Percentiles rank a stretch among this genome's conserved stretches.
Evolutionary conservation across 805 yeast genomes (phyloP).

Genomic region (Candida sanyiensis): DNA sequence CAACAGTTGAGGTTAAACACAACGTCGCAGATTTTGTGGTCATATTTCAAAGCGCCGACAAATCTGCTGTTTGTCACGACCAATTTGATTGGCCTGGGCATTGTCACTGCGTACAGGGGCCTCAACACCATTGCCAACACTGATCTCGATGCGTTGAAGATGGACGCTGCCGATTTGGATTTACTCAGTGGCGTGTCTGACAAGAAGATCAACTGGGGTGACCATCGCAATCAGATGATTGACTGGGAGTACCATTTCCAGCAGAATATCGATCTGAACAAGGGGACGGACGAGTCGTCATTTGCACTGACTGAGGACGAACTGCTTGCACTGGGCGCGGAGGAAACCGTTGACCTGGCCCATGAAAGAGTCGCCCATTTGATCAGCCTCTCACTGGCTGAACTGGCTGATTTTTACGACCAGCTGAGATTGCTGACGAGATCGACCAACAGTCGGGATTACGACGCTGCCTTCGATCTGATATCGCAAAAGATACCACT

Average conservation of each 20-base stretch:
- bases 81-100: slow-evolving; percentile 30
- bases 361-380: slow-evolving; percentile 8
- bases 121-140: slow-evolving; percentile 19
- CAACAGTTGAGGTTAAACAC: not conserved
- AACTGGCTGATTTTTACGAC: slow-evolving; percentile 1
- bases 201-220: not conserved
- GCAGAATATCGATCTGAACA: not conserved
- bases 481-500: slow-evolving; percentile 1
- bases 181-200: not conserved
- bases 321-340: slow-evolving; percentile 4
- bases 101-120: slow-evolving; percentile 30
- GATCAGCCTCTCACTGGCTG: slow-evolving; percentile 4
- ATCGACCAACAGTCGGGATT: not conserved
- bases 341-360: not conserved
- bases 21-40: slow-evolving; percentile 26
- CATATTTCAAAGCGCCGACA: slow-evolving; percentile 34
- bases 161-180: not conserved
- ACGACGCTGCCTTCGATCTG: not conserved
- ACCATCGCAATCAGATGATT: not conserved
- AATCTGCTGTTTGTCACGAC: slow-evolving; percentile 34
- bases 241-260: not conserved
- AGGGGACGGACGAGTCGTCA: not conserved
- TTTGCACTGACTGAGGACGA: slow-evolving; percentile 12
- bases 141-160: not conserved
- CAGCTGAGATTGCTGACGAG: not conserved